These are phyloP conservation scores for Paxillus rubicundulus DNA, from an alignment of 768 basidiomycete genomes.

Conservation along the genomic window DNA sequence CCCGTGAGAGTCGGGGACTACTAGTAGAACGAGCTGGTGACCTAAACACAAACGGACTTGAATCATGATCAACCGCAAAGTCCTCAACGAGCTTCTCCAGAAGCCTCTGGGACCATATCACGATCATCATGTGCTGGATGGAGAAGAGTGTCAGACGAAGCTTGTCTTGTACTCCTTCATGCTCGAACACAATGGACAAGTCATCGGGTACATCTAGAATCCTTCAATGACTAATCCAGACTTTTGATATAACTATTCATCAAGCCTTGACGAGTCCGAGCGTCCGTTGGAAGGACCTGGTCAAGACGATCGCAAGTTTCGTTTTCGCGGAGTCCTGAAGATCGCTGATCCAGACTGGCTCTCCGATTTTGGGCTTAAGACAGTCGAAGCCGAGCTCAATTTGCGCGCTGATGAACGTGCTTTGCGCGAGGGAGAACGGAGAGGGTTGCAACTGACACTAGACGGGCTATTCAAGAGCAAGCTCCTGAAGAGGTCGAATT, in stretches of 20 bases:
- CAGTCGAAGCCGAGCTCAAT: slow-evolving; percentile 45
- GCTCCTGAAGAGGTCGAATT: slow-evolving; percentile 13
- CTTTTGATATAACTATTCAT: slow-evolving; percentile 1
- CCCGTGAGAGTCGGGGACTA: too few relatives aligned
- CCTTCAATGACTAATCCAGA: background rate
- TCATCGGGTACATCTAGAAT: slow-evolving; percentile 24
- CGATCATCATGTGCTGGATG: slow-evolving; percentile 24
- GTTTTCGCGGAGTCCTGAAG: slow-evolving; percentile 51
- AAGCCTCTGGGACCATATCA: slow-evolving; percentile 31
- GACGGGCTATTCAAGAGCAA: slow-evolving; percentile 29
- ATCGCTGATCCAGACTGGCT: slow-evolving; percentile 50
- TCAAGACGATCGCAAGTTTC: slow-evolving; percentile 32
- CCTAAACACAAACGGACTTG: background rate
- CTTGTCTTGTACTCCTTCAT: slow-evolving; percentile 30
- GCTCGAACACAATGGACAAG: slow-evolving; percentile 23
- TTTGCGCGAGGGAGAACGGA: slow-evolving; percentile 16
- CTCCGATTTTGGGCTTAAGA: slow-evolving; percentile 41
- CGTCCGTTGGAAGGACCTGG: slow-evolving; percentile 30
- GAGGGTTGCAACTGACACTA: slow-evolving; percentile 34
- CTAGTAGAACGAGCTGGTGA: too few relatives aligned
- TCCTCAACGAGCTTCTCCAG: slow-evolving; percentile 24
- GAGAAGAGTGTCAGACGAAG: slow-evolving; percentile 16
- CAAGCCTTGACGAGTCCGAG: slow-evolving; percentile 51
- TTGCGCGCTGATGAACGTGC: slow-evolving; percentile 35
- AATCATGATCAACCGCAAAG: slow-evolving; percentile 16